Percentiles rank a stretch among this genome's conserved stretches.
Evolutionary conservation across 2,329 filamentous ascomycete species (phyloP).

Genomic region (Monosporascus ibericus): DNA sequence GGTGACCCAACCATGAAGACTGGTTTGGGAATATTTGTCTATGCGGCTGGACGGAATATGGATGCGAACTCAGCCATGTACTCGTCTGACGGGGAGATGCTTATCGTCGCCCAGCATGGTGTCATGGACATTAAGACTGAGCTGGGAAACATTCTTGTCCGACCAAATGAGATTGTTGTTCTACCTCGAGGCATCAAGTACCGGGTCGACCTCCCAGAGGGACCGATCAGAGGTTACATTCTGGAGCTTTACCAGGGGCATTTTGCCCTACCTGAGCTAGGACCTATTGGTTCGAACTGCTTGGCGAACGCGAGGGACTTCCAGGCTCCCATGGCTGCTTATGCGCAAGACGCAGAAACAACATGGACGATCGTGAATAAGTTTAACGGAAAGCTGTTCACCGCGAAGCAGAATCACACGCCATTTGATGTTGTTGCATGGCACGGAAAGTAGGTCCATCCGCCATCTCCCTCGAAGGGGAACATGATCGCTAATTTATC

Average conservation of each 20-base stretch:
- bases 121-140: slow-evolving; percentile 72
- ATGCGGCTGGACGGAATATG: slow-evolving; percentile 76
- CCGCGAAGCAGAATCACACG: slow-evolving; percentile 54
- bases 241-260: slow-evolving; percentile 60
- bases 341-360: slow-evolving; percentile 37
- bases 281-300: slow-evolving; percentile 59
- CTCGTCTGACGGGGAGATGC: slow-evolving; percentile 73
- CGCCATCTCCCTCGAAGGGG: too few species aligned
- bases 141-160: slow-evolving; percentile 66
- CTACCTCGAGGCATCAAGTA: slow-evolving; percentile 71
- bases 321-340: slow-evolving; percentile 53
- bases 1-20: slow-evolving; percentile 75
- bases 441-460: slow-evolving; percentile 59
- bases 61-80: slow-evolving; percentile 69
- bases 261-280: slow-evolving; percentile 61
- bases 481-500: too few species aligned
- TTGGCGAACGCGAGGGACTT: slow-evolving; percentile 63
- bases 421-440: slow-evolving; percentile 68
- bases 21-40: slow-evolving; percentile 75
- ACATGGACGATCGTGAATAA: slow-evolving; percentile 56
- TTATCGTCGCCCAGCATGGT: slow-evolving; percentile 72
- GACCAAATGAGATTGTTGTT: slow-evolving; percentile 71
- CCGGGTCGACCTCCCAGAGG: slow-evolving; percentile 58
- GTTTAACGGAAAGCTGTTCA: slow-evolving; percentile 55
- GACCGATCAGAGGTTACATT: slow-evolving; percentile 51